phyloP scores from a whole-genome alignment of 2,329 filamentous ascomycete genomes.

The Sporothrix curviconia region DNA sequence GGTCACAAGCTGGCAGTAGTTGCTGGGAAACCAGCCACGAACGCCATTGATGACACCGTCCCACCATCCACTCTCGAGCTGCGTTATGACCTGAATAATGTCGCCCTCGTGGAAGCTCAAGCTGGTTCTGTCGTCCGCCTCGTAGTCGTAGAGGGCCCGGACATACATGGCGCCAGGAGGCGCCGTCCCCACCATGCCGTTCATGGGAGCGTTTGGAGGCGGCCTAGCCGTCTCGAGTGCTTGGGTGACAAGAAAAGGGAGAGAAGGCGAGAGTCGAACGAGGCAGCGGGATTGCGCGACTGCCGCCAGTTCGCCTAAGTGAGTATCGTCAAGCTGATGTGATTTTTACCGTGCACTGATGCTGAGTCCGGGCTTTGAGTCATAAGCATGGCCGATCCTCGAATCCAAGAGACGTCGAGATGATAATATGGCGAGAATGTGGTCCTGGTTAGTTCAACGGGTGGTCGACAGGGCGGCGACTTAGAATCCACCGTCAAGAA shows the following conservation, averaged over 20 bases:
- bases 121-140: slow-evolving; percentile 93
- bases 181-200: slow-evolving; percentile 53
- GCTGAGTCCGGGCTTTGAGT: slow-evolving; percentile 42
- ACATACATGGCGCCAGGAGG: slow-evolving; percentile 75
- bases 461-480: too few species aligned
- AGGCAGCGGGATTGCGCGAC: neutral
- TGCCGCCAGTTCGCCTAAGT: neutral
- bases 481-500: too few species aligned
- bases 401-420: slow-evolving; percentile 7
- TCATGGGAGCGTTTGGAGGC: slow-evolving; percentile 38
- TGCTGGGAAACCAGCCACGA: slow-evolving; percentile 97
- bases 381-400: slow-evolving; percentile 47
- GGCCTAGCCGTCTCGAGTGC: neutral
- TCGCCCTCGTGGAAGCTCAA: slow-evolving; percentile 95
- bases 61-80: slow-evolving; percentile 98
- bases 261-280: neutral
- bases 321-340: neutral
- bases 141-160: slow-evolving; percentile 93
- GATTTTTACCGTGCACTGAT: slow-evolving; percentile 26
- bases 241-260: neutral
- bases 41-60: slow-evolving; percentile 96
- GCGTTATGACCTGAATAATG: slow-evolving; percentile 96
- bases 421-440: neutral
- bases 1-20: slow-evolving; percentile 87
- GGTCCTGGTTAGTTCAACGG: too few species aligned